Conservation (phyloP, 1,284 basidiomycete species). For the Sporisorium reilianum region DNA sequence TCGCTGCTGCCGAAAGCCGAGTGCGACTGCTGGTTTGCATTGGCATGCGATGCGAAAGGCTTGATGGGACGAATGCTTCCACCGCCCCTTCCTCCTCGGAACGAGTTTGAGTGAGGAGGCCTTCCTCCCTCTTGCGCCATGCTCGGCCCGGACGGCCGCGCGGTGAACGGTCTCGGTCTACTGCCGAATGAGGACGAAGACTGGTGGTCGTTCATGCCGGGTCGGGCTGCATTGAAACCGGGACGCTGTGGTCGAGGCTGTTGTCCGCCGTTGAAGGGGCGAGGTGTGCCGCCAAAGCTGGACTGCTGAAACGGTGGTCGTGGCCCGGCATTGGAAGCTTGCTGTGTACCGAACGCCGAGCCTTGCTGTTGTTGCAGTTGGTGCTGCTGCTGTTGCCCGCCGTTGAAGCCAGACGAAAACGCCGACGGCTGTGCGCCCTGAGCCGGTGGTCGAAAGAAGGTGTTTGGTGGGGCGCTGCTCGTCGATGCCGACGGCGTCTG, state of each 20-base stretch:
- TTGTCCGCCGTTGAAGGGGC: slow-evolving; percentile 15
- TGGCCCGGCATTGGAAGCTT: slow-evolving; percentile 11
- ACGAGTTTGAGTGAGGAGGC: slow-evolving; percentile 12
- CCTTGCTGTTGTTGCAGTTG: slow-evolving; percentile 13
- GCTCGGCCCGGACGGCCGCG: slow-evolving; percentile 23
- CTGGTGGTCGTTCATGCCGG: slow-evolving; percentile 15
- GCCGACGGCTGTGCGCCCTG: slow-evolving; percentile 12
- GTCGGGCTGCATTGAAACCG: slow-evolving; percentile 12
- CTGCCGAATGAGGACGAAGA: slow-evolving; percentile 25
- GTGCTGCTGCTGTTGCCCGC: slow-evolving; percentile 18
- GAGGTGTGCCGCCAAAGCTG: slow-evolving; percentile 12
- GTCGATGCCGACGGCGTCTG: slow-evolving; percentile 22
- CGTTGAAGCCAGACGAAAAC: slow-evolving; percentile 11
- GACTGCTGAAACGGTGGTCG: slow-evolving; percentile 22
- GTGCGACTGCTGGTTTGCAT: slow-evolving; percentile 5
- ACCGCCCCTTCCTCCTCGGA: slow-evolving; percentile 34
- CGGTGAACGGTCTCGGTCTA: slow-evolving; percentile 35
- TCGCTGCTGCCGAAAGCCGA: not conserved
- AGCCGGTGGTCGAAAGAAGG: slow-evolving; percentile 29
- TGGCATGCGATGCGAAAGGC: slow-evolving; percentile 21
- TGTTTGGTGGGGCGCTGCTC: slow-evolving; percentile 36
- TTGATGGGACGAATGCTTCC: slow-evolving; percentile 26
- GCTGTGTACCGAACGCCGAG: slow-evolving; percentile 15
- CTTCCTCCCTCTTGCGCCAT: slow-evolving; percentile 26
- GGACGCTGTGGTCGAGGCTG: slow-evolving; percentile 12